phyloP scores from a whole-genome alignment of 2,329 filamentous ascomycete species.

The Trichophyton benhamiae region DNA sequence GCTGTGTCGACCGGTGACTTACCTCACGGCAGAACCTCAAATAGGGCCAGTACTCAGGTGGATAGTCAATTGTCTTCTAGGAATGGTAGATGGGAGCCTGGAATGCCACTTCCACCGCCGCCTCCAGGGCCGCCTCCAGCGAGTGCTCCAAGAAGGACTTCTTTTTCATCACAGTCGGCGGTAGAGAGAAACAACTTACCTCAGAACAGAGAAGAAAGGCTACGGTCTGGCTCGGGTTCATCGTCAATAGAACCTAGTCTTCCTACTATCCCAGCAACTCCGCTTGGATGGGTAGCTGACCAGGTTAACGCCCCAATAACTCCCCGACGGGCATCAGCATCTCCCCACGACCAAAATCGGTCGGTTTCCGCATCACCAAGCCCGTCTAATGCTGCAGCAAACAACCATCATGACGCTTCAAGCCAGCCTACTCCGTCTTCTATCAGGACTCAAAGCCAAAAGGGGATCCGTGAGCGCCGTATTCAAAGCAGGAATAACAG shows the following conservation, averaged over 20 bases:
- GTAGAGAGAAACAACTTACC: not conserved
- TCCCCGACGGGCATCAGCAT: not conserved
- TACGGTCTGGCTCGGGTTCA: not conserved
- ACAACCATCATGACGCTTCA: not conserved
- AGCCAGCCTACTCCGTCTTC: not conserved
- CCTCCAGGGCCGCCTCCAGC: constrained; percentile 36
- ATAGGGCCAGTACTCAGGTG: constrained; percentile 24
- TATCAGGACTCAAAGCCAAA: constrained; percentile 41
- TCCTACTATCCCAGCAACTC: constrained; percentile 13
- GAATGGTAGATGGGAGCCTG: constrained; percentile 29
- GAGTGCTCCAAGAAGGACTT: constrained; percentile 3
- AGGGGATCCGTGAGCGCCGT: constrained; percentile 53
- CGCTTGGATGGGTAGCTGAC: constrained; percentile 32
- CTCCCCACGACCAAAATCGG: not conserved
- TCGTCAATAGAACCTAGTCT: not conserved
- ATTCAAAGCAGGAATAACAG: constrained; percentile 49
- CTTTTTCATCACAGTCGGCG: not conserved
- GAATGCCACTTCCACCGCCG: constrained; percentile 37
- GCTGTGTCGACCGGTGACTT: constrained; percentile 36
- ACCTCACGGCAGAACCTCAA: constrained; percentile 25
- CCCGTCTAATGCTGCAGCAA: not conserved
- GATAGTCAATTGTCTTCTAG: constrained; percentile 16
- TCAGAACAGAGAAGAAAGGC: not conserved
- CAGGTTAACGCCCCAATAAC: constrained; percentile 9
- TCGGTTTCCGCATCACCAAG: constrained; percentile 1